A percentile compares a stretch with the other conserved stretches of the same genome.
Conservation (phyloP, 345 rosid genomes). For the Sonneratia caseolaris region DNA sequence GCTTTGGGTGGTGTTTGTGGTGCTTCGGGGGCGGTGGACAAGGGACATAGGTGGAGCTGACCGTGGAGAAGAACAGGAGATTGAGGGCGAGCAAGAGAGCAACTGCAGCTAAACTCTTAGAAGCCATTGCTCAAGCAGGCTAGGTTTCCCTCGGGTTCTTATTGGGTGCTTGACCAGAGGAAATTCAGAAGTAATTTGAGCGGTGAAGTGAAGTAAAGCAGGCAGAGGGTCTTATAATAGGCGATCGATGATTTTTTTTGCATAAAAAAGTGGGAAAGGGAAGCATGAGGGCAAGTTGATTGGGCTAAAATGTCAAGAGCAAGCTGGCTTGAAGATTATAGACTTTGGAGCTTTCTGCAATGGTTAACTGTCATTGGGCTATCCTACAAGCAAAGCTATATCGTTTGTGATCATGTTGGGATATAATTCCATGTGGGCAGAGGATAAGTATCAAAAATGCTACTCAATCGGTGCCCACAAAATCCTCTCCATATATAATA, state of each 20-base stretch:
- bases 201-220: neutral
- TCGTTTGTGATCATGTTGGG: neutral
- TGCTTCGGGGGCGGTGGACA: constrained; percentile 10
- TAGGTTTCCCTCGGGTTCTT: neutral
- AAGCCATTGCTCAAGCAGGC: constrained; percentile 14
- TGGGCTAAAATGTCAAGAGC: constrained; percentile 1
- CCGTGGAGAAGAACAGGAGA: constrained; percentile 18
- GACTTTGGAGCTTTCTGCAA: constrained; percentile 8
- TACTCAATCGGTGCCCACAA: neutral
- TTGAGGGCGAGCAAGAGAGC: constrained; percentile 16
- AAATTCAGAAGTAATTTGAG: neutral
- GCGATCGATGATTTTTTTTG: neutral
- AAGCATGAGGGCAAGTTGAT: constrained; percentile 1
- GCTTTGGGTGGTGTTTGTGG: constrained; percentile 13
- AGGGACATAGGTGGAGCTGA: constrained; percentile 11
- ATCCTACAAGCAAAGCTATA: neutral
- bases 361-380: constrained; percentile 3
- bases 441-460: neutral
- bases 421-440: neutral
- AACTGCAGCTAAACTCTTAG: constrained; percentile 7
- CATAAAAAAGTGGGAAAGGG: neutral
- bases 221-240: neutral
- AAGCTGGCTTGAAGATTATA: constrained; percentile 1
- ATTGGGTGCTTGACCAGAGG: neutral
- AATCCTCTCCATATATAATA: neutral